Evolutionary conservation across 768 basidiomycete genomes (phyloP).

Genomic region (Mycena indigotica): DNA sequence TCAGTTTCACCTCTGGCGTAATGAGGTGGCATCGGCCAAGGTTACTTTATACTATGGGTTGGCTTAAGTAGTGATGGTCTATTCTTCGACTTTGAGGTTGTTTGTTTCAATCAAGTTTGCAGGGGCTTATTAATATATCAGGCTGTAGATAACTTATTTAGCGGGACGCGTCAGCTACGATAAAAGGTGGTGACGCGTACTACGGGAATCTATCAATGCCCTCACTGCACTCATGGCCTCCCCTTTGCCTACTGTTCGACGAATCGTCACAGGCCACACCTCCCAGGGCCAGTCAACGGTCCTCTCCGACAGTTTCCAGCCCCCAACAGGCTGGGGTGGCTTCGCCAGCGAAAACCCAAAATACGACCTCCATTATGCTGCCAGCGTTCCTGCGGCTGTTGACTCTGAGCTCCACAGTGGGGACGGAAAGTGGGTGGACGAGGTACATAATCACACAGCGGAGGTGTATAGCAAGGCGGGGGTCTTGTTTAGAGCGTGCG

Average conservation of each 20-base stretch:
- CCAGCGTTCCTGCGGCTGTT: conserved; percentile 5
- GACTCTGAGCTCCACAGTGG: conserved; percentile 7
- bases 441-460: conserved; percentile 3
- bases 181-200: too few species aligned
- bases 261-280: conserved; percentile 20
- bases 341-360: conserved; percentile 3
- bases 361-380: conserved; percentile 6
- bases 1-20: too few species aligned
- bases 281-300: conserved; percentile 7
- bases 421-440: conserved; percentile 14
- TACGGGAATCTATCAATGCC: too few species aligned
- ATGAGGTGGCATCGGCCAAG: too few species aligned
- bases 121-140: too few species aligned
- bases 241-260: conserved; percentile 15
- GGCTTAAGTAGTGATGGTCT: too few species aligned
- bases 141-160: too few species aligned
- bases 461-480: conserved; percentile 10
- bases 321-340: conserved; percentile 5
- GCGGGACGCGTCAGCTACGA: too few species aligned
- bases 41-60: too few species aligned
- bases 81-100: too few species aligned
- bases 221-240: too few species aligned
- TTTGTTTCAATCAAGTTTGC: too few species aligned
- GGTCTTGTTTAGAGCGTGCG: conserved; percentile 8
- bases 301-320: conserved; percentile 9